Evolutionary conservation across 75 land plant genomes (phyloP).

Genomic region (Picea glauca): DNA sequence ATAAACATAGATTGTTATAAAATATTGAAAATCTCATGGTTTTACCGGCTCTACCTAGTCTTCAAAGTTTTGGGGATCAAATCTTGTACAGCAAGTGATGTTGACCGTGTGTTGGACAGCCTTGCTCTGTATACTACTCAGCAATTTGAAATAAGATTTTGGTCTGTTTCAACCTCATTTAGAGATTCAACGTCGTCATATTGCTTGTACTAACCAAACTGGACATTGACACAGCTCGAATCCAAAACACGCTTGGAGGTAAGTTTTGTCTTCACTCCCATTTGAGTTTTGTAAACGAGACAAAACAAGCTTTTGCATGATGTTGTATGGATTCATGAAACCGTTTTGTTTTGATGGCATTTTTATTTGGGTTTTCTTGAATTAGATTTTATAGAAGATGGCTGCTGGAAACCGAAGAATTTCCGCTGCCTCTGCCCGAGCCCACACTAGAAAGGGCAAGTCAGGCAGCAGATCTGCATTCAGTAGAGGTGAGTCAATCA

Average conservation of each 20-base stretch:
- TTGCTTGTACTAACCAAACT: background rate
- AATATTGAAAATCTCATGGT: no score
- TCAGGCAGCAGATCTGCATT: background rate
- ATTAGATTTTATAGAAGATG: background rate
- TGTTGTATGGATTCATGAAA: background rate
- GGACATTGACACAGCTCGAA: background rate
- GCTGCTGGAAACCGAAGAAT: conserved; percentile 14
- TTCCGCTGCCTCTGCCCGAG: conserved; percentile 29
- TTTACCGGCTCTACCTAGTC: no score
- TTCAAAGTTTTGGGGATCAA: no score
- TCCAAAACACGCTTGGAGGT: background rate
- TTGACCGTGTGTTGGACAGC: no score
- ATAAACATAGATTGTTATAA: no score
- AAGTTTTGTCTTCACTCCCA: background rate
- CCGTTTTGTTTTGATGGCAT: background rate
- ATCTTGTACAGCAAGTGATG: no score
- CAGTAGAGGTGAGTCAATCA: background rate
- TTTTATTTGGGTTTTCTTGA: background rate
- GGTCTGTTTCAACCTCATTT: no score
- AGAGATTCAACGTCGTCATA: no score
- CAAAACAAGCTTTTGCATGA: background rate
- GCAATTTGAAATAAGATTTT: no score
- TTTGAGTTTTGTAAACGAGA: background rate
- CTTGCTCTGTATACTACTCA: no score
- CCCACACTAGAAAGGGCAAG: conserved; percentile 24